Evolutionary conservation across 1,139 yeast species (phyloP).

Genomic region (Saccharomyces pastorianus): DNA sequence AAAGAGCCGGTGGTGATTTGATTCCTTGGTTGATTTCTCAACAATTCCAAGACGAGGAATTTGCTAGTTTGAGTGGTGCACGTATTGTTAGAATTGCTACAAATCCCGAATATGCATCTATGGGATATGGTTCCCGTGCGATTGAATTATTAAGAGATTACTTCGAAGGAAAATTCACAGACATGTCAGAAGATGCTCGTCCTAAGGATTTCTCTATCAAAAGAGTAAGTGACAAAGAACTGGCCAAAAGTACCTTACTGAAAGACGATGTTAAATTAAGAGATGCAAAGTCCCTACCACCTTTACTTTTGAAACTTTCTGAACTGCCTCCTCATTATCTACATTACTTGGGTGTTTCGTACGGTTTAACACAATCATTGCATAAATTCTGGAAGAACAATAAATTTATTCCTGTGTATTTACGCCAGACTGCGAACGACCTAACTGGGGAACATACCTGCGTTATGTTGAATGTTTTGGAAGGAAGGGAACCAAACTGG

Average conservation of each 20-base stretch:
- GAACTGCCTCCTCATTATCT: constrained; percentile 81
- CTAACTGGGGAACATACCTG: constrained; percentile 96
- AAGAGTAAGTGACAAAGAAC: constrained; percentile 67
- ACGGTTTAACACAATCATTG: constrained; percentile 77
- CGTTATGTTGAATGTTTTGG: constrained; percentile 77
- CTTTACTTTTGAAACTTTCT: constrained; percentile 71
- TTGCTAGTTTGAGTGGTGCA: constrained; percentile 94
- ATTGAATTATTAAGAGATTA: constrained; percentile 77
- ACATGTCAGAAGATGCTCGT: constrained; percentile 55
- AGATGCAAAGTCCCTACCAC: constrained; percentile 83
- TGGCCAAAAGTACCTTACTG: constrained; percentile 49
- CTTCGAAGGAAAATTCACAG: constrained; percentile 88
- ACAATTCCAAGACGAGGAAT: constrained; percentile 96
- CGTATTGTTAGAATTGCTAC: constrained; percentile 96
- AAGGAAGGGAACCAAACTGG: constrained; percentile 64
- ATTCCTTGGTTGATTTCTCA: constrained; percentile 97
- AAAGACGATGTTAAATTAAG: constrained; percentile 79
- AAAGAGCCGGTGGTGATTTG: constrained; percentile 96
- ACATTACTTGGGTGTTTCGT: constrained; percentile 91
- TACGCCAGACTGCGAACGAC: constrained; percentile 95
- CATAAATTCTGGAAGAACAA: constrained; percentile 89
- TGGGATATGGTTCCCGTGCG: constrained; percentile 97
- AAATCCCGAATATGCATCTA: constrained; percentile 88
- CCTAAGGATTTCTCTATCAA: constrained; percentile 51
- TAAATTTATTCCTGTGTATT: constrained; percentile 79